Base-by-base conservation (phyloP, 176 grass and related monocot genomes). In the Saccharum spontaneum region DNA sequence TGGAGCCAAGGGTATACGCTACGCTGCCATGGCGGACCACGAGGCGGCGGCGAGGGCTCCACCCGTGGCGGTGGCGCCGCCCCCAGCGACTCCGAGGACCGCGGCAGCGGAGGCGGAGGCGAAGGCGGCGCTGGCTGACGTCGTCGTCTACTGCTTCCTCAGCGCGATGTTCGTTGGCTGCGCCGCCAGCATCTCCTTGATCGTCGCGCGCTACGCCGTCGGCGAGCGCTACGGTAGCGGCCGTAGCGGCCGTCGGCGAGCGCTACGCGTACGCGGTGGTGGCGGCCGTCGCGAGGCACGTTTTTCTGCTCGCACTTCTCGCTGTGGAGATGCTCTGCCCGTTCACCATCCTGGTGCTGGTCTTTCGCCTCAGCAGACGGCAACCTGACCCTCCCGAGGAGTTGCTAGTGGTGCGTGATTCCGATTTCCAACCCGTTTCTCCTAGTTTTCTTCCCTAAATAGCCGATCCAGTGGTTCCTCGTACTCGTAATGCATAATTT, bases 1-100 rank as follows among this genome's bases (percentile, higher is more conserved):
- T 66, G 28, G 63, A 66, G 13, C 63, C 6, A 13, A 2, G 23
- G 60, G 22, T 26, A 26, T n/a, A 4, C 69, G 40, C 43, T n/a
- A 4, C 69, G 40, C 43, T 48, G 23, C 43, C 24, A 49, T 74
- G 71, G 44, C n/a, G 14, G 24, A 49, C 71, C 16, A 26, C 24
- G 44, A 74, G 44, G 71, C 44, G 71, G 71, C 71, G 69, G 69
- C 69, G 40, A 23, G 20, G 43, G 41, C 40, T 30, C 71, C 71
- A 46, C 44, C 43, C 41, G 23, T 10, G 43, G 71, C 24, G 43
- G 23, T 11, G 43, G 71, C 24, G 24, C 71, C 23, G 71, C 43
- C 43, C 14, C 43, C 24, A 10, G 44, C 44, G 44, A 8, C 44
- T 14, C 11, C 23, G 13, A 30, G 71, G 71, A 6, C 43, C 23